Evolutionary conservation across 129 eudicot genomes (phyloP).

Genomic region (Mikania micrantha): DNA sequence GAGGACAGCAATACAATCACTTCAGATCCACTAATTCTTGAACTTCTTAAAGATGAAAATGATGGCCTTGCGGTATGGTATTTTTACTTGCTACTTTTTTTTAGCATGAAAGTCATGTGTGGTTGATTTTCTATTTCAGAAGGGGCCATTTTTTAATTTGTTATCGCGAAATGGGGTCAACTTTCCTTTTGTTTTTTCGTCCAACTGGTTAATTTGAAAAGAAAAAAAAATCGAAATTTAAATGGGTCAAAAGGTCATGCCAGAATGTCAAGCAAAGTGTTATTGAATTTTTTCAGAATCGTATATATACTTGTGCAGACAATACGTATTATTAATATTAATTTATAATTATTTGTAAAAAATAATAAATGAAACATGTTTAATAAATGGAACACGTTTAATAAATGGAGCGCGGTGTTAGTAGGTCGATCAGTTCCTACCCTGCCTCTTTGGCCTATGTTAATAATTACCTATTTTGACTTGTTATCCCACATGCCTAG

Average conservation of each 20-base stretch:
- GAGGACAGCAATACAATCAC: slow-evolving; percentile 80
- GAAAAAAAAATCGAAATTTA: neutral
- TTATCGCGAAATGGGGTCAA: neutral
- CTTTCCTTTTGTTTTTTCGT: neutral
- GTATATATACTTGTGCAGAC: neutral
- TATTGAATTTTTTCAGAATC: neutral
- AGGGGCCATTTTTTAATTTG: neutral
- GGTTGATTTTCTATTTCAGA: neutral
- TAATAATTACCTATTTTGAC: neutral
- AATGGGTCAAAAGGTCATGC: neutral
- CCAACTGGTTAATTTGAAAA: neutral
- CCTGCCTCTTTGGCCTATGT: neutral
- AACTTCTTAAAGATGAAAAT: slow-evolving; percentile 92
- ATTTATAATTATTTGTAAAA: slow-evolving; percentile 3
- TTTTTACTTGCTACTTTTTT: neutral
- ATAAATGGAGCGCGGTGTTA: neutral
- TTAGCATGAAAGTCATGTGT: neutral
- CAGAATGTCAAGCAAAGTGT: neutral
- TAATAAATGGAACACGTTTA: neutral
- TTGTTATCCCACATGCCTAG: neutral
- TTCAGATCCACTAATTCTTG: slow-evolving; percentile 83
- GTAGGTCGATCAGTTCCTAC: neutral
- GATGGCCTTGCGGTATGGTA: slow-evolving; percentile 90
- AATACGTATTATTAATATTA: neutral
- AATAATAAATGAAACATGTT: neutral